Base-by-base conservation (phyloP, 2,329 filamentous ascomycete species). In the Epichloe sylvatica region DNA sequence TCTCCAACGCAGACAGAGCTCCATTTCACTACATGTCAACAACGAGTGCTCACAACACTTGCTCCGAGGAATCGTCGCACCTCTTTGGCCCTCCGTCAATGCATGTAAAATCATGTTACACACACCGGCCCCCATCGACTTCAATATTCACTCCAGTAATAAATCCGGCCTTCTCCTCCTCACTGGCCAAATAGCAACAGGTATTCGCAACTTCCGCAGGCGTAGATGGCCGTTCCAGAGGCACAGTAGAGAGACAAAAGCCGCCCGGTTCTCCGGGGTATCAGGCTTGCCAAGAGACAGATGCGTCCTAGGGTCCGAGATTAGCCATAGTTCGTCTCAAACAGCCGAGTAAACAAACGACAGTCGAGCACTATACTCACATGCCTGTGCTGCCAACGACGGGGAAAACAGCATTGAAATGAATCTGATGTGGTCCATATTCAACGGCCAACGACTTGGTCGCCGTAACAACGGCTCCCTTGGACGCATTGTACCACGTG, bases 141-240 rank as follows among this genome's bases (percentile, higher is more conserved):
- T 51, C 50, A 6, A 49, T 30, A 34, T 51, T 51, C 6, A 51
- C 50, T 4, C 50, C 46, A 11, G 46, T 49, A n/a, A 51, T 51
- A n/a, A 49, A 88, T 87, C 3, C 70, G 0, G 80, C 81, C 59
- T 88, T 84, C 30, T 86, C 80, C 59, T 88, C 84, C 30, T 86
- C 80, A 52, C 81, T 84, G 2, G 81, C 81, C 43, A 89, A 63
- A 60, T 83, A 89, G 17, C 81, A 72, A 53, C 78, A 81, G 25
- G 82, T 81, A 58, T 86, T 85, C 2, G 81, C 83, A 36, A 89
- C 75, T 61, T 89, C 84, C 9, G 72, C 68, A 1, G 78, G 74
- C n/a, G 73, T 74, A 1, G 75, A 75, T 3, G 72, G 68, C 13
- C 78, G 66, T 3, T 77, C 76, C 0, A 81, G 64, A 0, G 77